Evolutionary conservation across 441 rosid genomes (phyloP).

Genomic region (Adansonia gregorii): DNA sequence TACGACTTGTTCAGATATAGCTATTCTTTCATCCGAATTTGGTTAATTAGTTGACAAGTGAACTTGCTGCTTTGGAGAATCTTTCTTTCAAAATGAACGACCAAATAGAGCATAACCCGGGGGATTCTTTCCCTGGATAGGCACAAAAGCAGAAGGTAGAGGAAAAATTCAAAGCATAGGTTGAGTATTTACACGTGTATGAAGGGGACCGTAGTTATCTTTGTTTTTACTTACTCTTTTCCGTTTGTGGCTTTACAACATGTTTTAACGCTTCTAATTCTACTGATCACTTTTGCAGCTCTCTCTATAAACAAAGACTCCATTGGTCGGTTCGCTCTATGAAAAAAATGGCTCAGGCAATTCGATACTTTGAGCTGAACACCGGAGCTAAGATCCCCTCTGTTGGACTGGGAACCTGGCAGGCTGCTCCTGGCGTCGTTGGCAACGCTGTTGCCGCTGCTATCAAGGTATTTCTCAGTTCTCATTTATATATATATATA

Average conservation of each 20-base stretch:
- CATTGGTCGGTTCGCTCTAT: neutral
- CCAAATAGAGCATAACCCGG: too few species aligned
- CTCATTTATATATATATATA: neutral
- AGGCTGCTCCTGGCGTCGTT: conserved; percentile 56
- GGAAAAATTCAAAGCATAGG: neutral
- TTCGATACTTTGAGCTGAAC: conserved; percentile 48
- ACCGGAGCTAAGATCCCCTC: conserved; percentile 66
- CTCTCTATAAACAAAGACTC: neutral
- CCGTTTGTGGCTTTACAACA: neutral
- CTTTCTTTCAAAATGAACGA: too few species aligned
- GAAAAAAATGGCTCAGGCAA: conserved; percentile 35
- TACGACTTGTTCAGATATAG: too few species aligned
- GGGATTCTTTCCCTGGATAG: neutral
- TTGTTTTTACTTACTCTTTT: neutral
- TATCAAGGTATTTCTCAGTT: conserved; percentile 42
- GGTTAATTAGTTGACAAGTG: neutral
- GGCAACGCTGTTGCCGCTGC: conserved; percentile 50
- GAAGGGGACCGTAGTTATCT: neutral
- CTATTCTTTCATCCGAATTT: too few species aligned
- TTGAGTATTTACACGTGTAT: neutral
- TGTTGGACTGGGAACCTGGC: conserved; percentile 67
- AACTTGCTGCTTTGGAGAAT: neutral
- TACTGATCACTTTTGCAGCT: neutral
- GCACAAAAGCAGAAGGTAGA: too few species aligned
- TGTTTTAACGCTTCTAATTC: neutral